A percentile compares a stretch with the other conserved stretches of the same genome.
Evolutionary conservation across 140 eudicot species (phyloP).

Genomic region (Erigeron philadelphicus): DNA sequence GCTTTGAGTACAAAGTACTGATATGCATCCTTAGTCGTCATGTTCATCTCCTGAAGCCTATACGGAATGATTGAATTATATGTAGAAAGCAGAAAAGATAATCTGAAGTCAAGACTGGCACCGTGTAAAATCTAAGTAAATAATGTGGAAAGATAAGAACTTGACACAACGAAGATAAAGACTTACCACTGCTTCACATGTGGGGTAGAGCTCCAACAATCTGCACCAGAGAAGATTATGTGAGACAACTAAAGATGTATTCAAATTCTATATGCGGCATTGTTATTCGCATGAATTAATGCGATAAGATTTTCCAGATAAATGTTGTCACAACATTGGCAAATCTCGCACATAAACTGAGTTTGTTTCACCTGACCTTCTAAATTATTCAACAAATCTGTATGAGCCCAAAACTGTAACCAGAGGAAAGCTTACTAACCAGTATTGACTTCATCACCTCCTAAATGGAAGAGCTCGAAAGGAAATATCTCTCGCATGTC

Average conservation of each 20-base stretch:
- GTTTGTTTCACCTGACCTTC: background rate
- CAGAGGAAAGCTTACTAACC: slow-evolving; percentile 36
- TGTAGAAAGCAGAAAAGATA: background rate
- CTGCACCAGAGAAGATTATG: slow-evolving; percentile 41
- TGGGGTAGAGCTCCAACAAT: slow-evolving; percentile 81
- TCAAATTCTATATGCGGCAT: background rate
- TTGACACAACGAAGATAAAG: slow-evolving; percentile 5
- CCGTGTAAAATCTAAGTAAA: slow-evolving; percentile 1
- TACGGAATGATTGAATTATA: slow-evolving; percentile 14
- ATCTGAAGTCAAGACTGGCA: background rate
- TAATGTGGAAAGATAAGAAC: slow-evolving; percentile 6
- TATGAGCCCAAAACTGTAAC: background rate
- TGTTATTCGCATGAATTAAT: slow-evolving; percentile 6
- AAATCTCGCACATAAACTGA: background rate
- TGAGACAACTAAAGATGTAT: slow-evolving; percentile 12
- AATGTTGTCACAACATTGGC: background rate
- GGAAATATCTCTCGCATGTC: slow-evolving; percentile 84
- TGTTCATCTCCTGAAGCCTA: slow-evolving; percentile 75
- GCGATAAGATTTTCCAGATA: background rate
- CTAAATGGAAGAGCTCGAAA: slow-evolving; percentile 88
- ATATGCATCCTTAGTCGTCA: slow-evolving; percentile 83
- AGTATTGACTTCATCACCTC: slow-evolving; percentile 97
- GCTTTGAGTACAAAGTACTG: slow-evolving; percentile 88
- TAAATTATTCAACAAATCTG: background rate
- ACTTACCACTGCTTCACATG: slow-evolving; percentile 85